Base-by-base conservation (phyloP, 352 stramenopile genomes). In the Phytopythium delawarense region DNA sequence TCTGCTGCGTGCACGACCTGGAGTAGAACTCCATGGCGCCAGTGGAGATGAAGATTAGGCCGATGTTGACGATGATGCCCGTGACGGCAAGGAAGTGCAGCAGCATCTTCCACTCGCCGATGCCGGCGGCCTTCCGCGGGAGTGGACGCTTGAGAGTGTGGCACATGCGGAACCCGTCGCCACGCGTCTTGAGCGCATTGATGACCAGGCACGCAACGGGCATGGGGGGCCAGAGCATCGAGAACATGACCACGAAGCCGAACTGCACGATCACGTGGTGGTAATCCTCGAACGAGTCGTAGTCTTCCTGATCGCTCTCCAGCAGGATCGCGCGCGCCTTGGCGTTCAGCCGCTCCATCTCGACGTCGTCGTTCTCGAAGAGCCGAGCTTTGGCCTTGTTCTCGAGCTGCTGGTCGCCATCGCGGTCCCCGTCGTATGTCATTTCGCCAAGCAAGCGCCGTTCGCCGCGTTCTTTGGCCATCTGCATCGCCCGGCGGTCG, bases 191-290 rank as follows among this genome's bases (percentile, higher is more conserved):
- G 45, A 94, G 76, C 39, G 82, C 81, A 50, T 94, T 94, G 25
- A 94, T 74, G 37, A 89, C 49, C 67, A 94, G 87, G 39, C 84
- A 94, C 16, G 71, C 81, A 30, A 79, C 71, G 32, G 84, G 84
- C 84, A 94, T 94, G 18, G 81, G 74, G 32, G 84, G 84, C 84
- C 84, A 94, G 30, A 94, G 67, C 74, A 87, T 94, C 30, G 82
- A 92, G 58, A 94, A 94, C 84, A 94, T 94, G 62, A 92, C 82
- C 18, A 92, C 82, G 56, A 94, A 94, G 46, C 84, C 84, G 63
- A 89, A 94, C 65, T 94, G 84, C 15, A 94, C 84, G 2, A 71
- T 94, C 59, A 84, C 77, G 44, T 88, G 74, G 55, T 94, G 84
- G 53, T 92, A 94, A 57, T 94, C 84, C 56, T 85, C 75, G 63